Base-by-base conservation (phyloP, 2,329 filamentous ascomycete genomes). In the Pezizomycotina sp. region DNA sequence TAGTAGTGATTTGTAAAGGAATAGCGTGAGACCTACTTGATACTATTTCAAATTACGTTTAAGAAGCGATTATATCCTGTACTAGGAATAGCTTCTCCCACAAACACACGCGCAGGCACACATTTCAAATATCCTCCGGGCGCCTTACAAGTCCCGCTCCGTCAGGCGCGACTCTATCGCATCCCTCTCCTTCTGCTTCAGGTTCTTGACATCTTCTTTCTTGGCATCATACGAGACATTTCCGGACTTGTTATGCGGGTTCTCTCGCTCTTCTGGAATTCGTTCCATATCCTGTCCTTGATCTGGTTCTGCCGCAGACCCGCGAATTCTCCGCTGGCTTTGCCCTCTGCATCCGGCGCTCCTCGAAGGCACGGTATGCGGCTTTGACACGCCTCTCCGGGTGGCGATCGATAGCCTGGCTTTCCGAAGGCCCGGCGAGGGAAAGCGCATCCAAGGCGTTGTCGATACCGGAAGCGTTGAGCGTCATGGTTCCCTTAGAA, bases 201-300 rank as follows among this genome's bases (percentile, higher is more conserved):
- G 60, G 31, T 69, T 65, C 31, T 64, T 64, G 27, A 92, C 52
- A 52, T 98, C 86, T 3, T 82, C 80, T 58, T 71, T 77, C 14
- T 67, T 69, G 35, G 80, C 71, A 58, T 98, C 80, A 60, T 82
- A 91, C 3, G 64, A 58, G 2, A 73, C 79, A 33, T 64, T 71
- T 10, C 76, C 74, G 2, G 38, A 42, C 61, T 92, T 81, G 61
- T 92, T 92, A 62, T 92, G 89, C 9, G 89, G 89, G 58, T 98
- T 98, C 51, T 95, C 86, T 80, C 76, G 53, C 78, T 79, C 65
- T 82, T 91, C 59, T 92, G 78, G 57, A 95, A 98, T 62, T 95
- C 89, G 65, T 92, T 91, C 45, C 70, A 61, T 48, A 92, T 79
- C 53, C 75, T 66, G 46, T 86, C 78, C 52, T 84, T 74, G 59